phyloP scores from a whole-genome alignment of 306 rosid species.

The Sesbania bispinosa region DNA sequence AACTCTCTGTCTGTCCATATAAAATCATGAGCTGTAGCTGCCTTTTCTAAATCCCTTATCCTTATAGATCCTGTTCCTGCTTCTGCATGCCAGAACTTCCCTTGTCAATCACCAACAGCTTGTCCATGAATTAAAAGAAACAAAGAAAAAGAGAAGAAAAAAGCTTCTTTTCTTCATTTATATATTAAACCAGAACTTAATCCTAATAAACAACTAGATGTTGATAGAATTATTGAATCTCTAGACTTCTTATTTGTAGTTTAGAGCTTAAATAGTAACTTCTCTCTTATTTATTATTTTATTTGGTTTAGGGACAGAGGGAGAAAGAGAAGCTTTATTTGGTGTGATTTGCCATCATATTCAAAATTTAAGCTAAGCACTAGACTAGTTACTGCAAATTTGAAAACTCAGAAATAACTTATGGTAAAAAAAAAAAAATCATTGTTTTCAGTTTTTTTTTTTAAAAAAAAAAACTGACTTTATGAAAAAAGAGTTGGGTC shows the following conservation, averaged over 20 bases:
- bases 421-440: neutral
- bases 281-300: neutral
- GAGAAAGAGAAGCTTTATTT: neutral
- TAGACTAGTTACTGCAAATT: neutral
- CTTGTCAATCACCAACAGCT: slow-evolving; percentile 22
- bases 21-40: slow-evolving; percentile 79
- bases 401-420: neutral
- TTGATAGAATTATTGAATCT: neutral
- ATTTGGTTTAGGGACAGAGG: neutral
- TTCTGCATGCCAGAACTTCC: slow-evolving; percentile 45
- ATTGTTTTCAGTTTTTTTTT: too few relatives aligned
- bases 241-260: neutral
- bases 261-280: neutral
- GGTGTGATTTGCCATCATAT: neutral
- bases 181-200: slow-evolving; percentile 1
- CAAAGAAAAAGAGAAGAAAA: neutral
- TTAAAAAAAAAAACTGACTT: neutral
- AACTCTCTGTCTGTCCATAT: slow-evolving; percentile 69
- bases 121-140: neutral
- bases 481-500: neutral
- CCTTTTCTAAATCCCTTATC: slow-evolving; percentile 53
- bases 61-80: slow-evolving; percentile 62
- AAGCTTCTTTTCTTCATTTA: neutral
- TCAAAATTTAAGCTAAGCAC: neutral
- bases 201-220: neutral